Evolutionary conservation across 2,329 filamentous ascomycete species (phyloP).

Genomic region (Biscogniauxia mediterranea): DNA sequence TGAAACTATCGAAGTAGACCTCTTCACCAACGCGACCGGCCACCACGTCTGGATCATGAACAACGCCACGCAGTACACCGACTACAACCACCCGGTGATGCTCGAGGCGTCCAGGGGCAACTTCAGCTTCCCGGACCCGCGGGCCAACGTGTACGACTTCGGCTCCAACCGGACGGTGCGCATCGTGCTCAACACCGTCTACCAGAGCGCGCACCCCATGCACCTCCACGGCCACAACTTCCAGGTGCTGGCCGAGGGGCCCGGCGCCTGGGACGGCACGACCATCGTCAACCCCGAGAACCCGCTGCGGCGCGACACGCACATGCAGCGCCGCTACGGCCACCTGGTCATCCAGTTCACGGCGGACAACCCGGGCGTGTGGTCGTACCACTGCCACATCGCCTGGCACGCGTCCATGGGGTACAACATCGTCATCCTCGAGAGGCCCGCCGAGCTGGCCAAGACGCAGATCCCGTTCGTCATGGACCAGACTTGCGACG

Average conservation of each 20-base stretch:
- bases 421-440: conserved; percentile 37
- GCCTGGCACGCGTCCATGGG: conserved; percentile 38
- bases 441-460: conserved; percentile 25
- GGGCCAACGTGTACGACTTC: conserved; percentile 19
- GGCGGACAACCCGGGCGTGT: conserved; percentile 36
- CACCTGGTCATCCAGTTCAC: conserved; percentile 33
- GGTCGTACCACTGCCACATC: conserved; percentile 34
- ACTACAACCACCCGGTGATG: conserved; percentile 25
- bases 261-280: conserved; percentile 22
- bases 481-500: conserved; percentile 15
- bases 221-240: conserved; percentile 54
- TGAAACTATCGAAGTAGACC: neutral
- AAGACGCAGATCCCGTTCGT: conserved; percentile 11
- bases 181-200: conserved; percentile 29
- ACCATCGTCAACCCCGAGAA: conserved; percentile 31
- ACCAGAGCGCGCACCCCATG: conserved; percentile 39
- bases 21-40: neutral
- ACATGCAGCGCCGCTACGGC: conserved; percentile 26
- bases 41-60: conserved; percentile 4
- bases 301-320: conserved; percentile 39
- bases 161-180: conserved; percentile 26
- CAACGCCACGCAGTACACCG: conserved; percentile 2
- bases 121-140: conserved; percentile 7
- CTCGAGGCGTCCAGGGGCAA: conserved; percentile 12
- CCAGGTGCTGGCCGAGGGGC: conserved; percentile 38